Evolutionary conservation across 1,139 yeast genomes (phyloP).

Genomic region (Keqinozyma sinolaborantium): DNA sequence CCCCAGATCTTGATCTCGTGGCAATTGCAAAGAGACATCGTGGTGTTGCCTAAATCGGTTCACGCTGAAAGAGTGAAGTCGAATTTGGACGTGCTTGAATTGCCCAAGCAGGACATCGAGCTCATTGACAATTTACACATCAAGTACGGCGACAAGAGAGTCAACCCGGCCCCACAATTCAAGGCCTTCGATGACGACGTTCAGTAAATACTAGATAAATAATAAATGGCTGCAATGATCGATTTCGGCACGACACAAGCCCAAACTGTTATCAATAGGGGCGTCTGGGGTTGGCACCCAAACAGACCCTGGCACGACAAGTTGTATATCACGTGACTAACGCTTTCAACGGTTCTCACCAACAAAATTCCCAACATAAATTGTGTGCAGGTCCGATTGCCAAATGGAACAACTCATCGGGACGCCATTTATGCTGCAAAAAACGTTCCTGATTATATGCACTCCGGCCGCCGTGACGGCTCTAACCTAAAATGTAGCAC

Average conservation of each 20-base stretch:
- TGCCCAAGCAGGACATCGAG: slow-evolving; percentile 31
- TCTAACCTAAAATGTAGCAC: no score
- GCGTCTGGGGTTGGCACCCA: no score
- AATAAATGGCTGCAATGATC: neutral
- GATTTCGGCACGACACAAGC: no score
- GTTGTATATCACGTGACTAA: no score
- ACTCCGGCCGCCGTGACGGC: no score
- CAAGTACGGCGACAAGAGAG: slow-evolving; percentile 28
- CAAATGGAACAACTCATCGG: neutral
- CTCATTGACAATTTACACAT: slow-evolving; percentile 26
- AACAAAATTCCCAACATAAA: neutral
- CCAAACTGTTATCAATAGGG: no score
- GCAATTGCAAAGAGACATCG: slow-evolving; percentile 65
- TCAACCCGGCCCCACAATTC: slow-evolving; percentile 22
- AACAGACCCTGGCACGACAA: no score
- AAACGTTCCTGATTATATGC: no score
- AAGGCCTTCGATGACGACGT: slow-evolving; percentile 18
- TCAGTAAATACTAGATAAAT: neutral
- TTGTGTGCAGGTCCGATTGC: neutral
- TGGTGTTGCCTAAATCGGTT: slow-evolving; percentile 73
- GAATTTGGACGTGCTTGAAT: slow-evolving; percentile 42
- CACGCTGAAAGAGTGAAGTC: slow-evolving; percentile 53
- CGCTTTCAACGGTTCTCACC: no score
- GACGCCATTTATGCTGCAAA: neutral
- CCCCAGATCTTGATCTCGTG: slow-evolving; percentile 68